Conservation (phyloP, 2,329 filamentous ascomycete species). For the Phyllosticta citrichinensis region DNA sequence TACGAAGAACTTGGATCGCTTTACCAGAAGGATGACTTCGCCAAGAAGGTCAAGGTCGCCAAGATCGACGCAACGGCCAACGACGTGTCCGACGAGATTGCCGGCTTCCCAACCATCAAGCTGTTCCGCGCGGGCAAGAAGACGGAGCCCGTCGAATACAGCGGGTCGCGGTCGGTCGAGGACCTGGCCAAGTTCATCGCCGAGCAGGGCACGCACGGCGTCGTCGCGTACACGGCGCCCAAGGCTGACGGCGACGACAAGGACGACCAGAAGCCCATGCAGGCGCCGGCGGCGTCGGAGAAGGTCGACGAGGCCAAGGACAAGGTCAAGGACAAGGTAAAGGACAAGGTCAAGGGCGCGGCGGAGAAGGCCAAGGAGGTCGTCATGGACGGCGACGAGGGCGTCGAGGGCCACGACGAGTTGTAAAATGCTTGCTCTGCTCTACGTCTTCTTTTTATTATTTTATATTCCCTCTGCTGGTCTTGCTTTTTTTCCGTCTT, state of each 20-base stretch:
- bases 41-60: conserved; percentile 55
- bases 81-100: conserved; percentile 92
- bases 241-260: conserved; percentile 36
- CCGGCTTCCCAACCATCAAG: conserved; percentile 99
- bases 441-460: not conserved
- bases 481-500: not conserved
- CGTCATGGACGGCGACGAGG: conserved; percentile 21
- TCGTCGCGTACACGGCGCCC: conserved; percentile 54
- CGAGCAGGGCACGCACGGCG: conserved; percentile 87
- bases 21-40: conserved; percentile 41
- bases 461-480: not conserved
- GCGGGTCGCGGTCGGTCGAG: conserved; percentile 77
- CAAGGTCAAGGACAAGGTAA: conserved; percentile 20
- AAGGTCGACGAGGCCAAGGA: conserved; percentile 28
- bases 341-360: conserved; percentile 22
- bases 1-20: conserved; percentile 54
- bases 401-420: conserved; percentile 53
- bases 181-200: conserved; percentile 87
- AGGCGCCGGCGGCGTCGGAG: conserved; percentile 35
- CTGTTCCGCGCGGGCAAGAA: conserved; percentile 88
- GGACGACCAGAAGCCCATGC: conserved; percentile 34
- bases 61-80: conserved; percentile 97
- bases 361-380: conserved; percentile 26
- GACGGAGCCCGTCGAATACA: conserved; percentile 74
- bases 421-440: conserved; percentile 44